These are phyloP conservation scores for Bullera alba DNA, from an alignment of 768 basidiomycete species.

Conservation along the genomic window DNA sequence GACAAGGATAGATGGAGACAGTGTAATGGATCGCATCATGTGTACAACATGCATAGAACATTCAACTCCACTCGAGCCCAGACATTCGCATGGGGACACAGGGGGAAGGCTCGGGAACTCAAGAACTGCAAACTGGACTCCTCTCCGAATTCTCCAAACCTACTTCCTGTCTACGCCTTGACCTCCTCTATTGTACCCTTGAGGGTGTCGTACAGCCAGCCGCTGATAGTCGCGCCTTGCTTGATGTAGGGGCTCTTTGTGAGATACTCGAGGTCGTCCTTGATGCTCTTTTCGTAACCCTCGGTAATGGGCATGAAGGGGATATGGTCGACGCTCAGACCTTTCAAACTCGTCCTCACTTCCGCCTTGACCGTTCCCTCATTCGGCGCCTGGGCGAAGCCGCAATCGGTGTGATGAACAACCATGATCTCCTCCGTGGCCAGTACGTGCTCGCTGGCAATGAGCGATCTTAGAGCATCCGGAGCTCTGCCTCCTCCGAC, in stretches of 20 bases:
- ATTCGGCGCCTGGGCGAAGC: slow-evolving; percentile 9
- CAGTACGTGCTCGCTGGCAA: slow-evolving; percentile 13
- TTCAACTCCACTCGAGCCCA: too few species aligned
- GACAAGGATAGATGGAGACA: slow-evolving; percentile 22
- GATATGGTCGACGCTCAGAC: slow-evolving; percentile 7
- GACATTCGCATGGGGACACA: too few species aligned
- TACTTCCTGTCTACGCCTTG: too few species aligned
- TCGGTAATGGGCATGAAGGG: slow-evolving; percentile 8
- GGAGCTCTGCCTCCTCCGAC: slow-evolving; percentile 11
- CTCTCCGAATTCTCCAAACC: too few species aligned
- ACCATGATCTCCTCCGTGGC: slow-evolving; percentile 14
- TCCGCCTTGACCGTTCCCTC: slow-evolving; percentile 7
- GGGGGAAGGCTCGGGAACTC: too few species aligned
- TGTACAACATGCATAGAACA: too few species aligned
- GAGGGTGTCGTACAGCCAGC: slow-evolving; percentile 2
- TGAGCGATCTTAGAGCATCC: slow-evolving; percentile 7
- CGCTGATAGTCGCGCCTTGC: neutral
- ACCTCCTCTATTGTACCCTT: slow-evolving; percentile 11
- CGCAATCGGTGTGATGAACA: slow-evolving; percentile 16
- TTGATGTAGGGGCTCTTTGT: slow-evolving; percentile 8
- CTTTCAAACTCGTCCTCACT: slow-evolving; percentile 2
- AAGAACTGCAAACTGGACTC: too few species aligned
- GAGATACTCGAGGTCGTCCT: slow-evolving; percentile 10
- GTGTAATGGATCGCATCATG: too few species aligned
- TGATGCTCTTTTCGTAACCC: slow-evolving; percentile 6